These are phyloP conservation scores for Talaromyces sp. DNA, from an alignment of 2,329 filamentous ascomycete genomes.

Conservation along the genomic window DNA sequence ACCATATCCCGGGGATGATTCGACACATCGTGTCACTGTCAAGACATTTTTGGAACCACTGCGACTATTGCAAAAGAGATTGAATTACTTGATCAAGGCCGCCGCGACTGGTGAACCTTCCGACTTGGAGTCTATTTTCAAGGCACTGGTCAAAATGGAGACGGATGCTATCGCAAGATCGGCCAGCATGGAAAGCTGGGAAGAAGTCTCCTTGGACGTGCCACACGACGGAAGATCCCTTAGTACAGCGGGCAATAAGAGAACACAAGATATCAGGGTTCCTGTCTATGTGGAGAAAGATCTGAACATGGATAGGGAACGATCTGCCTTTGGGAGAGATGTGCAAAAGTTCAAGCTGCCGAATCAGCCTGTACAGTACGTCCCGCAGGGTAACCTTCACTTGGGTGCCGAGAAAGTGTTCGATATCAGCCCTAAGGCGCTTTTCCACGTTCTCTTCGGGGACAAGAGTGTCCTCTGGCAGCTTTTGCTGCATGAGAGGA, in stretches of 20 bases:
- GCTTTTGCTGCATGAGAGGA: slow-evolving; percentile 77
- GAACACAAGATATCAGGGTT: slow-evolving; percentile 49
- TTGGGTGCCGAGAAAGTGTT: slow-evolving; percentile 76
- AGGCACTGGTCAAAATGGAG: slow-evolving; percentile 70
- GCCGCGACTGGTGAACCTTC: slow-evolving; percentile 66
- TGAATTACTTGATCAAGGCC: slow-evolving; percentile 82
- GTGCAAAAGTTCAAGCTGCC: slow-evolving; percentile 76
- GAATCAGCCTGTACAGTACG: slow-evolving; percentile 72
- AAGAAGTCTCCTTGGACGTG: slow-evolving; percentile 63
- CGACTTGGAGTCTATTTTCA: slow-evolving; percentile 64
- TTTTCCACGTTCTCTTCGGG: slow-evolving; percentile 94
- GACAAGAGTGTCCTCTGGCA: slow-evolving; percentile 95
- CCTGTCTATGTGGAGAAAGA: slow-evolving; percentile 60
- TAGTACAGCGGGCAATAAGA: slow-evolving; percentile 29
- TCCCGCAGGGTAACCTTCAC: slow-evolving; percentile 73
- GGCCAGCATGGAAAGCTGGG: slow-evolving; percentile 84
- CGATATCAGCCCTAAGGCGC: slow-evolving; percentile 84
- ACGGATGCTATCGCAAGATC: slow-evolving; percentile 54
- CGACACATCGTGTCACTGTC: slow-evolving; percentile 71
- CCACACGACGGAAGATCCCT: slow-evolving; percentile 56
- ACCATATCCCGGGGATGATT: slow-evolving; percentile 56
- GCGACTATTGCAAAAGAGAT: slow-evolving; percentile 70
- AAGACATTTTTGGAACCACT: slow-evolving; percentile 92
- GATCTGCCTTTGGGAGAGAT: slow-evolving; percentile 35
- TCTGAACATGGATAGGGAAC: slow-evolving; percentile 45